These are phyloP conservation scores for Calonectria leucothoes DNA, from an alignment of 2,329 filamentous ascomycete species.

Conservation along the genomic window DNA sequence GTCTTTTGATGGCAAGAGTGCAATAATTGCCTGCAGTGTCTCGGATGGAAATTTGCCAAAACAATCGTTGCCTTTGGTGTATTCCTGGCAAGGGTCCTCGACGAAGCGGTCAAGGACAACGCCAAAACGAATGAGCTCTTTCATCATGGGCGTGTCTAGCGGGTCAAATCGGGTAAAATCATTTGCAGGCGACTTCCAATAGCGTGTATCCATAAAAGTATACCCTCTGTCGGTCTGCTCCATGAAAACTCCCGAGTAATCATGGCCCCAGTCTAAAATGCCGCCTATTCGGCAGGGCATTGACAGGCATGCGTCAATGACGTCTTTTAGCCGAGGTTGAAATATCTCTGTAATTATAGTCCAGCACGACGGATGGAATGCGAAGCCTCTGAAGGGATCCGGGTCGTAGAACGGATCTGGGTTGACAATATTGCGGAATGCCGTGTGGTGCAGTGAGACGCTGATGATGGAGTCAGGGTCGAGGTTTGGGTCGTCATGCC, in stretches of 20 bases:
- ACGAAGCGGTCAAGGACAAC: slow-evolving; percentile 11
- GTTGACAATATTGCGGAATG: neutral
- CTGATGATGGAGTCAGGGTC: neutral
- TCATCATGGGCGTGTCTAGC: neutral
- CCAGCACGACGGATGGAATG: slow-evolving; percentile 25
- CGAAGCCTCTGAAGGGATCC: slow-evolving; percentile 20
- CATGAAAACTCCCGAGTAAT: slow-evolving; percentile 10
- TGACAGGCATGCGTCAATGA: slow-evolving; percentile 16
- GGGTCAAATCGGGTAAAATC: slow-evolving; percentile 12
- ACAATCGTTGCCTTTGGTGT: neutral
- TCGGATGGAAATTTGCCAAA: slow-evolving; percentile 9
- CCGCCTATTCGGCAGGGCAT: neutral
- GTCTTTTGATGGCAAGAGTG: slow-evolving; percentile 3
- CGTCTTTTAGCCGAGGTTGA: neutral
- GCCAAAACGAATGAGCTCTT: neutral
- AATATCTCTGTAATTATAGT: slow-evolving; percentile 5
- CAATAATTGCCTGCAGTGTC: slow-evolving; percentile 12
- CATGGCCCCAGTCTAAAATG: slow-evolving; percentile 22
- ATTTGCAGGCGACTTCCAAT: neutral
- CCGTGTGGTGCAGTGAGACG: neutral
- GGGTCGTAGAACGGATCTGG: neutral
- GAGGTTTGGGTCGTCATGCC: slow-evolving; percentile 13
- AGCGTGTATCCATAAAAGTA: neutral
- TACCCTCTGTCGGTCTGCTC: neutral
- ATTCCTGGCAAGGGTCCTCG: neutral